phyloP scores from a whole-genome alignment of 2,329 filamentous ascomycete genomes.

The Aspergillus hiratsukae region DNA sequence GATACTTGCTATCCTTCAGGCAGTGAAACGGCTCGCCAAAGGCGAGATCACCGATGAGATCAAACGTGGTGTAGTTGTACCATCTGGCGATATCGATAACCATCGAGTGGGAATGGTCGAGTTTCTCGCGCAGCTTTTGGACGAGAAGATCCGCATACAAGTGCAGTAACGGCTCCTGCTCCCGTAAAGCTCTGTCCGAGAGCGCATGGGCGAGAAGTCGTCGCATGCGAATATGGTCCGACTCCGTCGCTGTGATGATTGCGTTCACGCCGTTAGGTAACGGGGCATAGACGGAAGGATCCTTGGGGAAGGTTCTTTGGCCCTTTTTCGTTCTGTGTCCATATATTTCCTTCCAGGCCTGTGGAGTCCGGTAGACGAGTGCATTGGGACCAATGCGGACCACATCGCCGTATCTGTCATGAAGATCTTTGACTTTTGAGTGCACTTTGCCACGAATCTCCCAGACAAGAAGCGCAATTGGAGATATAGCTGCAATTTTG shows the following conservation, averaged over 20 bases:
- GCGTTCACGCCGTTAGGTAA: constrained; percentile 10
- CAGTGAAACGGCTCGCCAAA: constrained; percentile 41
- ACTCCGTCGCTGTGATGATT: constrained; percentile 16
- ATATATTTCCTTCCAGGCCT: constrained; percentile 44
- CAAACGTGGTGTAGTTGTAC: constrained; percentile 36
- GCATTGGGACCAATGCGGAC: constrained; percentile 36
- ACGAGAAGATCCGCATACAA: constrained; percentile 23
- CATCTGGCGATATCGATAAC: constrained; percentile 29
- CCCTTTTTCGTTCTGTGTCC: constrained; percentile 22
- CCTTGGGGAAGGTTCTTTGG: constrained; percentile 19
- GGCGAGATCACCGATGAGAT: constrained; percentile 39
- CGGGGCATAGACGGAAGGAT: constrained; percentile 24
- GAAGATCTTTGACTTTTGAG: constrained; percentile 21
- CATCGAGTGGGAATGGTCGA: neutral
- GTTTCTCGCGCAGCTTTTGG: constrained; percentile 11
- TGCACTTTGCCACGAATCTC: constrained; percentile 25
- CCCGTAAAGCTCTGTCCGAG: constrained; percentile 26
- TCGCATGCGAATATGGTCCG: constrained; percentile 21
- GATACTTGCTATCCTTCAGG: constrained; percentile 30
- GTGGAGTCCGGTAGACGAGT: constrained; percentile 29
- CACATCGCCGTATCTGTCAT: constrained; percentile 32
- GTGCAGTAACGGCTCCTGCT: constrained; percentile 19
- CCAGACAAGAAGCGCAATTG: constrained; percentile 33
- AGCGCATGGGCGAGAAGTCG: constrained; percentile 29
- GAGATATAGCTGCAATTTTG: constrained; percentile 27